phyloP scores from a whole-genome alignment of 768 basidiomycete species.

The Kwoniella botswanensis region DNA sequence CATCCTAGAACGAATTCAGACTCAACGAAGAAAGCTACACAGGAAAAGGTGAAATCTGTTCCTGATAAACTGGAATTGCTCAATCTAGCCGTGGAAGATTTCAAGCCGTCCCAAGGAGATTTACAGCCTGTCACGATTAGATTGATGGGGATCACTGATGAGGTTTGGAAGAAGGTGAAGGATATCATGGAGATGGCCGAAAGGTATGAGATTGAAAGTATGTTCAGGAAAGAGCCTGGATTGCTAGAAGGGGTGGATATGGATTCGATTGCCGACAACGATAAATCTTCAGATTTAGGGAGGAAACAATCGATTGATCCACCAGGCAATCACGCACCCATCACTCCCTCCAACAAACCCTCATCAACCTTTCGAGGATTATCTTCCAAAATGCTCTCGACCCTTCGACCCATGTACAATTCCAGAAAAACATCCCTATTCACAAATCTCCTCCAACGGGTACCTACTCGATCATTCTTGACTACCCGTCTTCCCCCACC shows the following conservation, averaged over 20 bases:
- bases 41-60: not conserved
- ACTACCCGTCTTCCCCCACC: slow-evolving; percentile 27
- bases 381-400: not conserved
- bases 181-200: slow-evolving; percentile 28
- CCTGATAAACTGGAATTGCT: slow-evolving; percentile 21
- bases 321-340: not conserved
- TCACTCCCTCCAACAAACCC: not conserved
- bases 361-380: not conserved
- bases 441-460: slow-evolving; percentile 28
- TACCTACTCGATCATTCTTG: slow-evolving; percentile 37
- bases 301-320: not conserved
- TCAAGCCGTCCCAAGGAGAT: slow-evolving; percentile 32
- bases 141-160: slow-evolving; percentile 34
- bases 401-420: slow-evolving; percentile 11
- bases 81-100: slow-evolving; percentile 34
- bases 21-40: not conserved
- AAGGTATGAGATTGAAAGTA: slow-evolving; percentile 19
- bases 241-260: slow-evolving; percentile 17
- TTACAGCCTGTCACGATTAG: slow-evolving; percentile 44
- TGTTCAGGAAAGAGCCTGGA: slow-evolving; percentile 35
- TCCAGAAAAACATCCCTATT: slow-evolving; percentile 23
- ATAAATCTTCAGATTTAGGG: not conserved
- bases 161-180: slow-evolving; percentile 41
- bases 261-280: not conserved
- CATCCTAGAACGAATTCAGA: not conserved